Percentiles rank a stretch among this genome's conserved stretches.
Conservation (phyloP, 1,139 yeast species). For the Yamadazyma dendronema region DNA sequence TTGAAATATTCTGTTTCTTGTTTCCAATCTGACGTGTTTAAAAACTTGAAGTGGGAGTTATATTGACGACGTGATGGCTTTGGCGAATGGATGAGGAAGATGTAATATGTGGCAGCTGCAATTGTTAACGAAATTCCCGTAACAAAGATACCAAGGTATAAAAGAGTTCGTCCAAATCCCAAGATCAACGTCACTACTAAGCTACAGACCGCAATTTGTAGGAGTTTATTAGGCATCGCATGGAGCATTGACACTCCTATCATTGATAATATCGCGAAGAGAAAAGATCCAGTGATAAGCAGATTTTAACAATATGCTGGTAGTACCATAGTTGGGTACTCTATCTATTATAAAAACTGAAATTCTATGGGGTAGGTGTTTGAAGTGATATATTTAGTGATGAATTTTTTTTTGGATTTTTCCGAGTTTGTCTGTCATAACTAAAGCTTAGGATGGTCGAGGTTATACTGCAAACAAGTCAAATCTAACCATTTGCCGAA, state of each 20-base stretch:
- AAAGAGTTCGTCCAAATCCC: neutral
- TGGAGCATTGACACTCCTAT: neutral
- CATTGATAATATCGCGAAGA: too few relatives aligned
- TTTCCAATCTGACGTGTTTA: slow-evolving; percentile 26
- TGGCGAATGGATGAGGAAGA: neutral
- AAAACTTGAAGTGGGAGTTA: slow-evolving; percentile 22
- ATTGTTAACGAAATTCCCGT: neutral
- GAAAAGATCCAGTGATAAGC: too few relatives aligned
- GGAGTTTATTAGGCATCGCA: neutral
- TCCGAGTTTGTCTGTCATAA: neutral
- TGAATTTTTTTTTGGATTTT: neutral
- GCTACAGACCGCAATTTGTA: neutral
- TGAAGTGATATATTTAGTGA: too few relatives aligned
- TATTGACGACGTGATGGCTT: neutral
- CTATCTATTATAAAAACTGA: too few relatives aligned
- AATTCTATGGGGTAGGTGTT: too few relatives aligned
- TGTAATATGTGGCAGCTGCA: neutral
- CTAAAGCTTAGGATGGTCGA: neutral
- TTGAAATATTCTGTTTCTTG: slow-evolving; percentile 15
- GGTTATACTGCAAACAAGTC: slow-evolving; percentile 5
- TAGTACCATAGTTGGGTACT: too few relatives aligned
- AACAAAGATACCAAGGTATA: neutral
- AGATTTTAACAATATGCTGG: too few relatives aligned
- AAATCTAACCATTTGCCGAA: slow-evolving; percentile 6
- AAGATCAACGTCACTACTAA: neutral